A percentile compares a stretch with the other conserved stretches of the same genome.
These are phyloP conservation scores for Phytopythium vexans DNA, from an alignment of 352 stramenopile species.

Conservation along the genomic window DNA sequence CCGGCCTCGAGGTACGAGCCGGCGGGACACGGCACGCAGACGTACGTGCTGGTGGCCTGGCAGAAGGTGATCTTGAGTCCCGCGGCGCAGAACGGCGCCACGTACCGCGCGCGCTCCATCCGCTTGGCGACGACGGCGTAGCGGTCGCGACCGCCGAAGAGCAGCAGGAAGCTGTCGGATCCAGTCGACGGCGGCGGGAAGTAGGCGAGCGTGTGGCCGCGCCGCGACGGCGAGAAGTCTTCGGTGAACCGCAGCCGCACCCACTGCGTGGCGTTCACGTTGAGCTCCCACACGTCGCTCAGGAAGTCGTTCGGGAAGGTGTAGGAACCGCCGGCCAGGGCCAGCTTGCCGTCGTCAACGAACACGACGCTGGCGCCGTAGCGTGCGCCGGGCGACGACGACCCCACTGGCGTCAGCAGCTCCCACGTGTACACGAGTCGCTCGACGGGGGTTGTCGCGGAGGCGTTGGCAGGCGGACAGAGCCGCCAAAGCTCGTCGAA, in stretches of 20 bases:
- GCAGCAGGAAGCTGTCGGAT: constrained; percentile 24
- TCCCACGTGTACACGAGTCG: constrained; percentile 52
- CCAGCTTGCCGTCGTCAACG: constrained; percentile 57
- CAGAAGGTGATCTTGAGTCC: constrained; percentile 61
- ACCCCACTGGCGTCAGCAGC: constrained; percentile 39
- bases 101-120: constrained; percentile 50
- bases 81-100: constrained; percentile 37
- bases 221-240: constrained; percentile 48
- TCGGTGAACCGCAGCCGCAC: constrained; percentile 41
- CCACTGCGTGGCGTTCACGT: constrained; percentile 68
- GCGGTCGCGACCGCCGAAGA: constrained; percentile 65
- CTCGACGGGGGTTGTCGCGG: constrained; percentile 25
- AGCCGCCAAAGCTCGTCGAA: constrained; percentile 73
- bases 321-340: constrained; percentile 60
- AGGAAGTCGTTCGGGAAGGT: constrained; percentile 78
- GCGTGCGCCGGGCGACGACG: constrained; percentile 46
- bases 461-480: constrained; percentile 23
- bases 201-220: constrained; percentile 52
- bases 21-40: constrained; percentile 58
- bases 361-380: constrained; percentile 53
- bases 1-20: constrained; percentile 56
- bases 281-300: constrained; percentile 66
- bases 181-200: constrained; percentile 23
- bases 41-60: constrained; percentile 40
- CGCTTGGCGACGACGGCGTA: constrained; percentile 54